These are phyloP conservation scores for Scheffersomyces segobiensis DNA, from an alignment of 1,139 yeast species.

Conservation along the genomic window DNA sequence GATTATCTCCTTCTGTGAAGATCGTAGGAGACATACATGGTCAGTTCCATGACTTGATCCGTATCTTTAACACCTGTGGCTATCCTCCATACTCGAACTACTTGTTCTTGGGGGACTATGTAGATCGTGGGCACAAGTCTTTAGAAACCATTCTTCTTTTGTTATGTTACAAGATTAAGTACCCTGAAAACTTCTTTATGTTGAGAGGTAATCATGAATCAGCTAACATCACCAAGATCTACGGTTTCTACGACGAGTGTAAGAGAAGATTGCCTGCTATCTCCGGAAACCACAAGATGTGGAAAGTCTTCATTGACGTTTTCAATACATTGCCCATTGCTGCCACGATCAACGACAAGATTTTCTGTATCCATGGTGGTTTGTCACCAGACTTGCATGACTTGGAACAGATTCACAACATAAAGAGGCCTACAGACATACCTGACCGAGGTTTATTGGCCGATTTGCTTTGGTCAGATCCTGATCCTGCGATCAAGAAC, in stretches of 20 bases:
- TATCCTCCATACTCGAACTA: conserved; percentile 80
- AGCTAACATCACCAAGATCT: conserved; percentile 80
- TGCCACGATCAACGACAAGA: conserved; percentile 80
- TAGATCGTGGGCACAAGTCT: conserved; percentile 83
- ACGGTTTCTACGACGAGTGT: conserved; percentile 88
- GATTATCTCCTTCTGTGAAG: conserved; percentile 80
- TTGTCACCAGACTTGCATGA: conserved; percentile 72
- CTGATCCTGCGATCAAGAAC: conserved; percentile 57
- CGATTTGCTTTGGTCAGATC: conserved; percentile 88
- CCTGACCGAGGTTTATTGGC: conserved; percentile 83
- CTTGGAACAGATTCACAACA: conserved; percentile 65
- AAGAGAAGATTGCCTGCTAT: conserved; percentile 66
- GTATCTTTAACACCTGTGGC: conserved; percentile 77
- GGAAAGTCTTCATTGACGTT: conserved; percentile 80
- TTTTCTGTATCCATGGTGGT: conserved; percentile 90
- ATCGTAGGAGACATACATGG: conserved; percentile 90
- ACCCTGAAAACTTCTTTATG: conserved; percentile 82
- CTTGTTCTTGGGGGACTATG: conserved; percentile 81
- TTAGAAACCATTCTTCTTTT: conserved; percentile 74
- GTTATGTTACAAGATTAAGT: conserved; percentile 74
- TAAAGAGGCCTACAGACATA: conserved; percentile 82
- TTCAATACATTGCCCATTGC: conserved; percentile 86
- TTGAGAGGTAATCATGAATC: conserved; percentile 85
- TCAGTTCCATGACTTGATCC: conserved; percentile 71
- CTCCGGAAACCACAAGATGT: conserved; percentile 49